Conservation (phyloP, 306 rosid species). For the Castanea sativa region DNA sequence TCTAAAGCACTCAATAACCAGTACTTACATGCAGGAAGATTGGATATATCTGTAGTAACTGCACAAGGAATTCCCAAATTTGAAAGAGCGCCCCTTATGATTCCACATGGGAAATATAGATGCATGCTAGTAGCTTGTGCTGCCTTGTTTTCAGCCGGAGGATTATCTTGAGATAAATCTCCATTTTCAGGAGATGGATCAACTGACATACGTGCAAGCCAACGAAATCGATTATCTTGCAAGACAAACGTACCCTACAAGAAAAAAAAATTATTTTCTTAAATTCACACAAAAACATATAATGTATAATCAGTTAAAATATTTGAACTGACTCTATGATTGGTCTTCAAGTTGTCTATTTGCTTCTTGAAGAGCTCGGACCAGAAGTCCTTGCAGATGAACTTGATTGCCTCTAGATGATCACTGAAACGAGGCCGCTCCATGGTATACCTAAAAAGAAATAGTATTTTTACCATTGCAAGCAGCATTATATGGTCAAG, state of each 20-base stretch:
- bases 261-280: constrained; percentile 7
- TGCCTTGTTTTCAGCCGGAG: constrained; percentile 60
- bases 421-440: constrained; percentile 92
- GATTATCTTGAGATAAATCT: constrained; percentile 44
- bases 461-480: background rate
- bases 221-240: constrained; percentile 88
- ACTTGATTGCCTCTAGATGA: constrained; percentile 93
- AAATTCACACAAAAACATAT: constrained; percentile 3
- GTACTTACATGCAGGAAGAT: constrained; percentile 86
- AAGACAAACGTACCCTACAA: constrained; percentile 92
- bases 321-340: constrained; percentile 63
- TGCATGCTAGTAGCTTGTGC: constrained; percentile 81
- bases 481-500: background rate
- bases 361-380: constrained; percentile 98
- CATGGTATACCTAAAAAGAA: constrained; percentile 67
- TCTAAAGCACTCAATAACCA: constrained; percentile 1
- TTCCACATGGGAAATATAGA: constrained; percentile 92
- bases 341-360: constrained; percentile 96
- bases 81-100: constrained; percentile 94
- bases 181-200: constrained; percentile 63
- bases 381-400: constrained; percentile 99
- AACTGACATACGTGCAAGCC: constrained; percentile 77
- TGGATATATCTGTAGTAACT: constrained; percentile 86
- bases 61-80: constrained; percentile 96
- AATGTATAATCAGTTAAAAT: constrained; percentile 2